Evolutionary conservation across 2,329 filamentous ascomycete genomes (phyloP), one percentile per base, ranked within the genome.

Genomic region (Aureobasidium leucospermi): DNA sequence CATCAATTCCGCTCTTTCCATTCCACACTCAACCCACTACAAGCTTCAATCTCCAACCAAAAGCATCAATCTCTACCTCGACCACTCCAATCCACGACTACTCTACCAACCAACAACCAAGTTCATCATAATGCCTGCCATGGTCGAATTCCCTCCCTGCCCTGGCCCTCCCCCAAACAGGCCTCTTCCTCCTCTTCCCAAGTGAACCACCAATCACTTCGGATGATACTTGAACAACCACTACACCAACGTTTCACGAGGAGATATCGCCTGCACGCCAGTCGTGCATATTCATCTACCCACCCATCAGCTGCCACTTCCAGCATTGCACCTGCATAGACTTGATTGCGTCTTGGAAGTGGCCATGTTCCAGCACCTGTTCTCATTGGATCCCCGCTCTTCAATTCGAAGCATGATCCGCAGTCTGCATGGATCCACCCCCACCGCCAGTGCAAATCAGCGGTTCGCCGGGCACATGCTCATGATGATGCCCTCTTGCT

Each of bases 81-180:
- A 19, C 28, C 32, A 58, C 42, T 39, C 5, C 45, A 61, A 31
- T 19, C 57, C 43, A 48, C 32, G 9, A 57, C 36, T 16, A 48
- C 49, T 46, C 48, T 32, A 43, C 41, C 16, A 43, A 9, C n/a
- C 55, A 39, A 32, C 10, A 10, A 49, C 36, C 53, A 34, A 36
- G 51, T 23, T 29, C 59, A 10, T 23, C 65, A 72, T 70, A 69
- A 76, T 72, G 70, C 69, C 69, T 67, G 64, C 65, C 60, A 67
- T 75, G 41, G n/a, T 59, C 60, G 76, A 74, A 67, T 74, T 77
- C 46, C 75, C 75, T 61, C 76, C 76, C 34, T 77, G 74, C 71
- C 76, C 76, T 42, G 75, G 76, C 59, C 76, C 76, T 63, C 75
- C 76, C 67, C 76, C 76, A 63, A 77, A 73, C 58, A 71, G 76